phyloP scores from a whole-genome alignment of 345 rosid genomes.

The Sonneratia alba region DNA sequence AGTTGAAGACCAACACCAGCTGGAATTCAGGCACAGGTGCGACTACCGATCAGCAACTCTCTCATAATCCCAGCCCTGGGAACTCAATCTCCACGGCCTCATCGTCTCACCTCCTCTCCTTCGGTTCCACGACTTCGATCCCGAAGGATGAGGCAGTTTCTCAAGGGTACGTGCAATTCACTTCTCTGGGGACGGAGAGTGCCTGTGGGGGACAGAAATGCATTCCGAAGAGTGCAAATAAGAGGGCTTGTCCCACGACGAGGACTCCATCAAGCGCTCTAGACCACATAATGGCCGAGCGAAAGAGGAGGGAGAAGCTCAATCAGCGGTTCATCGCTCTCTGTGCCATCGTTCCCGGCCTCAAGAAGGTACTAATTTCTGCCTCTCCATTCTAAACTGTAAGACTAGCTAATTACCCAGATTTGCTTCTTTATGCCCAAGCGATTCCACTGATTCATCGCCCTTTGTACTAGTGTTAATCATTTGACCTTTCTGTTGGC shows the following conservation, averaged over 20 bases:
- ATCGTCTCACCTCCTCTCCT: background rate
- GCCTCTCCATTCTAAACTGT: no score
- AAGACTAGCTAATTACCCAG: no score
- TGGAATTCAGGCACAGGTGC: background rate
- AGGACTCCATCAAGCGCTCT: constrained; percentile 41
- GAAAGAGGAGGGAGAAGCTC: constrained; percentile 75
- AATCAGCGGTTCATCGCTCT: constrained; percentile 60
- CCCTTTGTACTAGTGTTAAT: no score
- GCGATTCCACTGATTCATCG: no score
- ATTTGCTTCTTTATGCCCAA: no score
- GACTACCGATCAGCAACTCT: background rate
- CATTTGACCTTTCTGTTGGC: no score
- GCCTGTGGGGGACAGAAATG: background rate
- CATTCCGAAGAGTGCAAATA: constrained; percentile 6
- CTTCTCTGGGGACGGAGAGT: background rate
- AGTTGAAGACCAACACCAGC: constrained; percentile 20
- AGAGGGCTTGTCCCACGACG: constrained; percentile 14
- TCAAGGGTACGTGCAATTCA: background rate
- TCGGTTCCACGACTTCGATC: background rate
- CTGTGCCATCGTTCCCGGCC: constrained; percentile 64
- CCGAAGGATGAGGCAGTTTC: background rate
- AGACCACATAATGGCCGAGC: constrained; percentile 80
- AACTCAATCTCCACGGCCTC: background rate
- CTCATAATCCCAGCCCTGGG: background rate
- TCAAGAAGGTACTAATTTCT: constrained; percentile 44